Evolutionary conservation across 2,329 filamentous ascomycete genomes (phyloP).

Genomic region (Cladosporium phlei): DNA sequence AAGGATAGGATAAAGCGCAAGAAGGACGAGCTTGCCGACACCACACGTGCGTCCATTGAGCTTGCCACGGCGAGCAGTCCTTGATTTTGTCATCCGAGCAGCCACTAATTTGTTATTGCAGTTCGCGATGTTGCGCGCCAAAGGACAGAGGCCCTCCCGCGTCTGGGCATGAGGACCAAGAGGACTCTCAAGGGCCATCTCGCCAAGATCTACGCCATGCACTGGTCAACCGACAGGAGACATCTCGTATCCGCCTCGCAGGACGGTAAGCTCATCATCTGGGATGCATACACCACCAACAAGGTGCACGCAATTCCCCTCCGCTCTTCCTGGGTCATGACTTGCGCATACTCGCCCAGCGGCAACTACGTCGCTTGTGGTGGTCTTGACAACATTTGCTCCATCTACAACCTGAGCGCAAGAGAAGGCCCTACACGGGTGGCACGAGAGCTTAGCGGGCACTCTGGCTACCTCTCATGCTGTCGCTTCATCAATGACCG

Average conservation of each 20-base stretch:
- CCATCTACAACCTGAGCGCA: constrained; percentile 97
- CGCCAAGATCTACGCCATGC: constrained; percentile 99
- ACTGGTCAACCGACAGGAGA: constrained; percentile 97
- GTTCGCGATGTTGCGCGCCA: constrained; percentile 89
- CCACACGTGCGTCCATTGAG: constrained; percentile 83
- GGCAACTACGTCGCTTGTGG: constrained; percentile 98
- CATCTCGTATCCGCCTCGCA: constrained; percentile 97
- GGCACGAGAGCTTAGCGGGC: constrained; percentile 89
- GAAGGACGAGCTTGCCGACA: constrained; percentile 99
- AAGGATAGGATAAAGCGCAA: constrained; percentile 99
- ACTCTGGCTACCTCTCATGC: constrained; percentile 96
- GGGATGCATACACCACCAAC: constrained; percentile 99
- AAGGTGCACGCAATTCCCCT: constrained; percentile 98
- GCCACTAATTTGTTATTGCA: constrained; percentile 38
- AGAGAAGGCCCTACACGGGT: constrained; percentile 96
- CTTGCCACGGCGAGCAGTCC: no score
- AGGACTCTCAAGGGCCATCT: constrained; percentile 95
- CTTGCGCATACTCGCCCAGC: constrained; percentile 95
- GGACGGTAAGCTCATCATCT: constrained; percentile 99
- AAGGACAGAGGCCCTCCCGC: constrained; percentile 85
- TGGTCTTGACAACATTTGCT: constrained; percentile 99
- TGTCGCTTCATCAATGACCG: constrained; percentile 98
- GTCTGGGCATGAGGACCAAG: constrained; percentile 96
- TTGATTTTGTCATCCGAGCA: no score
- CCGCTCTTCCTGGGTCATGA: constrained; percentile 99